phyloP scores from a whole-genome alignment of 2,329 filamentous ascomycete genomes.

The Elsinoe australis region DNA sequence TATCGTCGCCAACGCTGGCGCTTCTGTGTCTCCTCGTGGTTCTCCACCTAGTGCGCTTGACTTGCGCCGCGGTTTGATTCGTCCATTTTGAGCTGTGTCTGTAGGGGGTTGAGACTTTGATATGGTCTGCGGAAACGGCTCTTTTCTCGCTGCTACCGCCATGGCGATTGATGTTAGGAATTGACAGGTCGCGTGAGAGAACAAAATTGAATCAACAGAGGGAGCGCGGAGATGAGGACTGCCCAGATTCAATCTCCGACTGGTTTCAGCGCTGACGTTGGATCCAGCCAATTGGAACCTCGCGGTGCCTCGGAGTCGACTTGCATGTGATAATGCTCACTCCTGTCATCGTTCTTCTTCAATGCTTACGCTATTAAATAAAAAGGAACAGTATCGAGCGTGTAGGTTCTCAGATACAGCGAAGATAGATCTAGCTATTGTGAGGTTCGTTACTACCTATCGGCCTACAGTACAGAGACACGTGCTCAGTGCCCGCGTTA shows the following conservation, averaged over 20 bases:
- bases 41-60: slow-evolving; percentile 45
- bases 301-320: background rate
- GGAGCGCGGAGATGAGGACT: slow-evolving; percentile 12
- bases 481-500: too few species aligned
- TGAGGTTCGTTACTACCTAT: too few species aligned
- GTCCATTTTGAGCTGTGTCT: background rate
- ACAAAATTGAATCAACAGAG: background rate
- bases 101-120: background rate
- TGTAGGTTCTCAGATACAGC: too few species aligned
- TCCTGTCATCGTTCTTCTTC: too few species aligned
- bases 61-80: slow-evolving; percentile 33
- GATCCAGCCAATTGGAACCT: background rate
- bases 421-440: too few species aligned
- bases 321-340: slow-evolving; percentile 12
- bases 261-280: slow-evolving; percentile 13
- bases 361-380: too few species aligned
- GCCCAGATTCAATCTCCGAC: slow-evolving; percentile 6
- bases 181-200: slow-evolving; percentile 2
- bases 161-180: background rate
- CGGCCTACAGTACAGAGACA: too few species aligned
- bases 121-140: background rate
- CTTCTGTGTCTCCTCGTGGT: slow-evolving; percentile 46
- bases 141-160: slow-evolving; percentile 3
- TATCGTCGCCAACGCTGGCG: slow-evolving; percentile 44
- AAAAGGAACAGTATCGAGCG: too few species aligned